Percentiles rank a stretch among this genome's conserved stretches.
Conservation (phyloP, 2,329 filamentous ascomycete genomes). For the Tolypocladium inflatum region DNA sequence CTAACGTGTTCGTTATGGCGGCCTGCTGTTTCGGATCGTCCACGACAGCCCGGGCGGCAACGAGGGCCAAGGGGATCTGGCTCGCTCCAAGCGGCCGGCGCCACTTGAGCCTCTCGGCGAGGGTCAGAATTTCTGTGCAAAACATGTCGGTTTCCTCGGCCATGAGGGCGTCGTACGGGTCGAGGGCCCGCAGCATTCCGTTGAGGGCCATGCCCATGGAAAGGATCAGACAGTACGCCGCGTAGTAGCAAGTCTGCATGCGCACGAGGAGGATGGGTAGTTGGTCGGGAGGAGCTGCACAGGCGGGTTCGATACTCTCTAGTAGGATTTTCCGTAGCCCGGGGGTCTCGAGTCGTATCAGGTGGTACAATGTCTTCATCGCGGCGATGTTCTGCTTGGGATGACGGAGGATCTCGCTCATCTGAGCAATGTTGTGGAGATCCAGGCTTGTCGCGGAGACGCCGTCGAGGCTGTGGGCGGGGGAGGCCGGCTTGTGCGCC, state of each 20-base stretch:
- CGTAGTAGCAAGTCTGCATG: slow-evolving; percentile 3
- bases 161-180: slow-evolving; percentile 5
- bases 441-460: slow-evolving; percentile 3
- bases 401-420: slow-evolving; percentile 10
- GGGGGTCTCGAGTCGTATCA: slow-evolving; percentile 8
- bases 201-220: slow-evolving; percentile 13
- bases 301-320: background rate
- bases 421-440: slow-evolving; percentile 6
- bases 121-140: slow-evolving; percentile 12
- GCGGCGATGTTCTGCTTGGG: slow-evolving; percentile 8
- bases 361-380: slow-evolving; percentile 9
- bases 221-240: slow-evolving; percentile 10
- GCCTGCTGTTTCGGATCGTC: slow-evolving; percentile 14
- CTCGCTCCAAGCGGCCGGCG: slow-evolving; percentile 17
- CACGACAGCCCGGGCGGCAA: slow-evolving; percentile 14
- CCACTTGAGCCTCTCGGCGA: slow-evolving; percentile 9
- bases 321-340: slow-evolving; percentile 1
- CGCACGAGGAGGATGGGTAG: slow-evolving; percentile 2
- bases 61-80: slow-evolving; percentile 14
- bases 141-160: slow-evolving; percentile 8
- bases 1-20: slow-evolving; percentile 5
- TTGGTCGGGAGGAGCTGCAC: background rate
- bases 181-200: slow-evolving; percentile 12
- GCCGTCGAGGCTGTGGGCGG: background rate
- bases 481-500: background rate